These are phyloP conservation scores for Scheffersomyces titani DNA, from an alignment of 1,139 yeast genomes.

Conservation along the genomic window DNA sequence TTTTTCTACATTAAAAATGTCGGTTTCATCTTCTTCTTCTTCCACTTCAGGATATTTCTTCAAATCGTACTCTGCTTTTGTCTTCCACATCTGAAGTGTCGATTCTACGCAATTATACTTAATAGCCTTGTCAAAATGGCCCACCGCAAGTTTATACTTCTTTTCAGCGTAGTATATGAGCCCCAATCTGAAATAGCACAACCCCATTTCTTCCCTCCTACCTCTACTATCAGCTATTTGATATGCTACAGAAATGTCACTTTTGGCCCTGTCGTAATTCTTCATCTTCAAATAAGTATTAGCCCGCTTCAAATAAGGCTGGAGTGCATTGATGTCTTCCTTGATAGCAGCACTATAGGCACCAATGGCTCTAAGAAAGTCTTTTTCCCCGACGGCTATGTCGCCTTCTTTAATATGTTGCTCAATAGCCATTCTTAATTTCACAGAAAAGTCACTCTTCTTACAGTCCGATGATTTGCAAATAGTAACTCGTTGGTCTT, in stretches of 20 bases:
- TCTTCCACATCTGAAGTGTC: constrained; percentile 53
- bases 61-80: constrained; percentile 42
- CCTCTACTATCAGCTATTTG: constrained; percentile 54
- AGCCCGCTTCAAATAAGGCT: constrained; percentile 55
- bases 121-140: constrained; percentile 51
- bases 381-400: constrained; percentile 25
- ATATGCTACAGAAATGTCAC: constrained; percentile 57
- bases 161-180: constrained; percentile 50
- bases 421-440: constrained; percentile 40
- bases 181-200: constrained; percentile 62
- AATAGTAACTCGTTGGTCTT: neutral
- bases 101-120: constrained; percentile 48
- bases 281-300: constrained; percentile 57
- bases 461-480: neutral
- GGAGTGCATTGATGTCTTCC: constrained; percentile 50
- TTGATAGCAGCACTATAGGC: constrained; percentile 31
- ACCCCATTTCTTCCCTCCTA: constrained; percentile 53
- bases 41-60: constrained; percentile 19
- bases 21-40: constrained; percentile 6
- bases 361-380: constrained; percentile 39
- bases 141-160: constrained; percentile 47
- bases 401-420: constrained; percentile 40
- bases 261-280: constrained; percentile 50
- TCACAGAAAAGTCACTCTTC: neutral
- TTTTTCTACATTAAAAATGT: constrained; percentile 1